Evolutionary conservation across 176 grass and related monocot genomes (phyloP).

Genomic region (Tillandsia leiboldiana): DNA sequence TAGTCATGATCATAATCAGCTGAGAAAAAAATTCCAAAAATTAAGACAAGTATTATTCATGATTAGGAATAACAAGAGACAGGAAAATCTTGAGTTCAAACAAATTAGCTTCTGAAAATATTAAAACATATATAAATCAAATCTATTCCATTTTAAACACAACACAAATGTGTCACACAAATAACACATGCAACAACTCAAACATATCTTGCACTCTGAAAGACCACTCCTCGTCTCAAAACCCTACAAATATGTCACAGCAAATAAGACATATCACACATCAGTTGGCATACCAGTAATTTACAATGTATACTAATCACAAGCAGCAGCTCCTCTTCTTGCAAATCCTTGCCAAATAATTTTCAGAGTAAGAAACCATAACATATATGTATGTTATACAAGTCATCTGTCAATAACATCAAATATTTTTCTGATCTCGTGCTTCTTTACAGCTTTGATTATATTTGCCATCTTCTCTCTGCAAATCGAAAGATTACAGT

Average conservation of each 20-base stretch:
- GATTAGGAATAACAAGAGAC: no score
- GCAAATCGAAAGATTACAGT: conserved; percentile 2
- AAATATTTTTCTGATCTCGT: conserved; percentile 3
- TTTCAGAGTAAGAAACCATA: conserved; percentile 6
- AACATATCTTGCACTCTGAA: conserved; percentile 28
- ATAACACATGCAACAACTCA: conserved; percentile 26
- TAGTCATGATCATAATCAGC: no score
- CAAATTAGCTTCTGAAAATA: no score
- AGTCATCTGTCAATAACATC: background rate
- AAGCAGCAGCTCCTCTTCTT: conserved; percentile 31
- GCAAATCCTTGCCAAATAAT: conserved; percentile 20
- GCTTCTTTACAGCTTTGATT: conserved; percentile 19
- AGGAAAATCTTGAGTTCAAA: no score
- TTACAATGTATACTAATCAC: conserved; percentile 26
- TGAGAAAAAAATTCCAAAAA: no score
- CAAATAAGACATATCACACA: conserved; percentile 37
- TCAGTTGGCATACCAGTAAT: conserved; percentile 30
- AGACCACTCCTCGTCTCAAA: conserved; percentile 17
- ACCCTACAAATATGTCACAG: no score
- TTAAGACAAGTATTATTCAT: no score
- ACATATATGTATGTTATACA: conserved; percentile 20
- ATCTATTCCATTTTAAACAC: no score
- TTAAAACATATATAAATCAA: no score
- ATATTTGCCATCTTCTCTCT: conserved; percentile 93
- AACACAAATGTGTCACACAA: no score